A percentile compares a stretch with the other conserved stretches of the same genome.
These are phyloP conservation scores for Cyberlindnera samutprakarnensis DNA, from an alignment of 805 yeast genomes.

Conservation along the genomic window DNA sequence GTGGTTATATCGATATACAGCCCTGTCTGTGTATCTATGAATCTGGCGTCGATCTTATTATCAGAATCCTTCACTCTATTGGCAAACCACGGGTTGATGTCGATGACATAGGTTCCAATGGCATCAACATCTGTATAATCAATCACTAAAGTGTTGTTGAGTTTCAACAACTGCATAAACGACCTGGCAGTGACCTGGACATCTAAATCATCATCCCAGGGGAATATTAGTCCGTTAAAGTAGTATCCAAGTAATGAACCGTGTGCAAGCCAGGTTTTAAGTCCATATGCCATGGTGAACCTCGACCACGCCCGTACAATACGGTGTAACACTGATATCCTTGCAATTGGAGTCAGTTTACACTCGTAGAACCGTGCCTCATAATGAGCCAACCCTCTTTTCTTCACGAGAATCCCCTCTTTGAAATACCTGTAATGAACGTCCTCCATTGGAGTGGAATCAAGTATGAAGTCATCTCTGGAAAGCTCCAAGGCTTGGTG, in stretches of 20 bases:
- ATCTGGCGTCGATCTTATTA: constrained; percentile 66
- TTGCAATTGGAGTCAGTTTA: constrained; percentile 12
- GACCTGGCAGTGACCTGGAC: constrained; percentile 45
- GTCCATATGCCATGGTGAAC: constrained; percentile 8
- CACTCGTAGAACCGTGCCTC: constrained; percentile 17
- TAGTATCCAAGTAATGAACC: constrained; percentile 51
- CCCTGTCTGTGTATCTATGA: constrained; percentile 65
- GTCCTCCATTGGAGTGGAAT: neutral
- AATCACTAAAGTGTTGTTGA: constrained; percentile 38
- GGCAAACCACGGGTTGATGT: constrained; percentile 39
- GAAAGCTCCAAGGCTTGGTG: constrained; percentile 7
- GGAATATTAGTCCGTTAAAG: constrained; percentile 50
- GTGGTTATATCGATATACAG: constrained; percentile 70
- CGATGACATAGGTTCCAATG: constrained; percentile 41
- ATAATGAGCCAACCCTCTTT: constrained; percentile 19
- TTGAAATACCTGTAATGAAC: constrained; percentile 17
- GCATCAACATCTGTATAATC: constrained; percentile 35
- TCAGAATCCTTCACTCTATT: constrained; percentile 46
- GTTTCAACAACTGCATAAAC: constrained; percentile 33
- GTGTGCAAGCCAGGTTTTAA: constrained; percentile 48
- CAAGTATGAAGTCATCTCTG: constrained; percentile 11
- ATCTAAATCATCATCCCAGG: constrained; percentile 57
- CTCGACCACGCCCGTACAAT: constrained; percentile 20
- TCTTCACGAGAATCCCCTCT: constrained; percentile 16
- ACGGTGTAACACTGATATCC: constrained; percentile 18